phyloP scores from a whole-genome alignment of 768 basidiomycete species.

The Psilocybe tampanensis region DNA sequence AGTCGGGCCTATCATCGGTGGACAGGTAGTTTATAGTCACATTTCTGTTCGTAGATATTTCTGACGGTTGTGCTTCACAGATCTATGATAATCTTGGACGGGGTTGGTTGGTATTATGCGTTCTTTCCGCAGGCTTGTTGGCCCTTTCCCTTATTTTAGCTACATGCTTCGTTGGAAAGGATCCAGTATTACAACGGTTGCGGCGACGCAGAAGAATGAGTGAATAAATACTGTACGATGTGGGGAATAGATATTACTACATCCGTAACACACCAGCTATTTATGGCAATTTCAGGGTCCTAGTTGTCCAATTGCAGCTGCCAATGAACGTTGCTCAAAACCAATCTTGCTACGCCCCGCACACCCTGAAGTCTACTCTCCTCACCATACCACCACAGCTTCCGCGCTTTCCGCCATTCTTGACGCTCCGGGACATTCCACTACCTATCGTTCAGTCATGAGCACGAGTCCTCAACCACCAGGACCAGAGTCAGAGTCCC shows the following conservation, averaged over 20 bases:
- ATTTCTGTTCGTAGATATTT: not conserved
- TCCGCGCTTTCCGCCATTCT: no score
- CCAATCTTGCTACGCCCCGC: no score
- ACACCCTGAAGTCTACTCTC: no score
- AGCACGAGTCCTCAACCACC: slow-evolving; percentile 2
- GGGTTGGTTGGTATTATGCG: slow-evolving; percentile 65
- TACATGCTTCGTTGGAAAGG: slow-evolving; percentile 51
- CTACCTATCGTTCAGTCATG: not conserved
- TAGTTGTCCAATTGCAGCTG: no score
- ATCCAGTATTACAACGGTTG: slow-evolving; percentile 34
- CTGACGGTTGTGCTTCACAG: slow-evolving; percentile 30
- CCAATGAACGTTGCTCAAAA: no score
- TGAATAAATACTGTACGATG: not conserved
- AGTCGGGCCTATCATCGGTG: slow-evolving; percentile 76
- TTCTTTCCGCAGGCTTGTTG: slow-evolving; percentile 48
- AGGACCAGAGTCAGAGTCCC: not conserved
- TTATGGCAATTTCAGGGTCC: no score
- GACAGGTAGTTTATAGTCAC: slow-evolving; percentile 46
- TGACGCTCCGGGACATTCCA: not conserved
- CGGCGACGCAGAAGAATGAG: not conserved
- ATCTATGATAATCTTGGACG: slow-evolving; percentile 55
- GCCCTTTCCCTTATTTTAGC: slow-evolving; percentile 38
- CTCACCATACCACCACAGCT: no score
- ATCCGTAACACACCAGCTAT: no score
- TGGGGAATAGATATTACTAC: no score